Evolutionary conservation across 768 basidiomycete species (phyloP), one percentile per base, ranked within the genome.

Genomic region (Termitomyces sp.): DNA sequence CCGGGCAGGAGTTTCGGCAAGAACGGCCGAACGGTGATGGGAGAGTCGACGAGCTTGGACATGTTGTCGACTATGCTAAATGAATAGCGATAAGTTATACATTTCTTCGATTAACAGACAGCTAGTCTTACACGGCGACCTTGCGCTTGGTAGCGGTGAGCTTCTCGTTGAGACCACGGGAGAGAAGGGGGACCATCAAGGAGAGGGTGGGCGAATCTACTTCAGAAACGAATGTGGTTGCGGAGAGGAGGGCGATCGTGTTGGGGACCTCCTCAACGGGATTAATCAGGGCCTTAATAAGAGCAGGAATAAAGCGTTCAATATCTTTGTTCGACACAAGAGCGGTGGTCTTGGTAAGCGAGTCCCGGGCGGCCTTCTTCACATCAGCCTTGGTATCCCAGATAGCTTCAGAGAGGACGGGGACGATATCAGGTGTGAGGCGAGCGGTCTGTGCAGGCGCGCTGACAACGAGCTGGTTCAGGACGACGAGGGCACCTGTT

Each of bases 341-440:
- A 67, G 92, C 92, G 67, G 91, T 93, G 63, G 94, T 88, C 81
- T 94, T 95, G 66, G 92, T 92, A 69, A 98, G 86, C 62, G 94
- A 88, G 72, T 91, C 88, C 70, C 93, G 92, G 60, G 96, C 94
- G 40, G 92, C 91, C 82, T 98, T 97, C 88, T 98, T 98, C 73
- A 98, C 96, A 63, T 97, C 94, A 48, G 94, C 86, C 79, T 98
- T 98, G 74, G 94, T 96, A 75, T 97, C 95, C 96, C 96, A 98
- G 67, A 98, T 96, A 58, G 90, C 93, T 69, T 94, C 95, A 36
- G 95, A 74, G 67, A 98, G 92, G 67, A 98, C 80, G 60, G 95
- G 94, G 62, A 98, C 88, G 61, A 98, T 92, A 48, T 96, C 93
- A 59, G 92, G 94, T 79, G 94, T 95, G 69, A 94, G 89, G 65